Evolutionary conservation across 1,284 basidiomycete species (phyloP), one percentile per base, ranked within the genome.

Genomic region (Ustilago nuda): DNA sequence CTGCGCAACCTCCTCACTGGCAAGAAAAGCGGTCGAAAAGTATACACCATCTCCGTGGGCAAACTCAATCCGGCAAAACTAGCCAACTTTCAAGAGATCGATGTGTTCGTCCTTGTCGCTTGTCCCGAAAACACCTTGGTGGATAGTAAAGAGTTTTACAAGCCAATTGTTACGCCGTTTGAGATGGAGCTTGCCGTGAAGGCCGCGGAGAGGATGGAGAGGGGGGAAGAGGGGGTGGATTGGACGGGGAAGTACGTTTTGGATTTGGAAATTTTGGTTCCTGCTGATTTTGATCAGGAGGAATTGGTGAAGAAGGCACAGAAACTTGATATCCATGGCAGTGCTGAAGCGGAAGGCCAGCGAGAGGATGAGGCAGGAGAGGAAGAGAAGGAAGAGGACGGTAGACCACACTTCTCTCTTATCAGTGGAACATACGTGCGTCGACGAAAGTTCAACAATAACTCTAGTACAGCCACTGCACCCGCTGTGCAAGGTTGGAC

Each of bases 61-160:
- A 95, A 98, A 86, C 89, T 98, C 63, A 98, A 94, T 80, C 96
- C 96, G 0, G 91, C 95, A 17, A 99, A 99, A 84, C 88, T 99
- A 37, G 96, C 92, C 12, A 99, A 99, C 85, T 98, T 98, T 85
- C 90, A 94, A 81, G 95, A 98, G 86, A 92, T 99, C 57, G 96
- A 98, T 84, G 95, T 94, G 82, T 99, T 95, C 82, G 92, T 99
- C 6, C 89, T 98, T 65, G 92, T 98, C 1, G 95, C 95, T 0
- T 99, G 96, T 86, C 92, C 92, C 0, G 96, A 99, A 85, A 96
- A 96, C 80, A 94, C 93, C 56, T 86, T 98, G 43, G 90, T 97
- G 17, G 94, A 97, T 56, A 89, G 92, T 0, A 79, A 76, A 91
- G 95, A 98, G 30, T 99, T 95, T 84, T 88, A 92, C 62, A 88